Evolutionary conservation across 1,284 basidiomycete species (phyloP), one percentile per base, ranked within the genome.

Genomic region (Trichosporon asahii): DNA sequence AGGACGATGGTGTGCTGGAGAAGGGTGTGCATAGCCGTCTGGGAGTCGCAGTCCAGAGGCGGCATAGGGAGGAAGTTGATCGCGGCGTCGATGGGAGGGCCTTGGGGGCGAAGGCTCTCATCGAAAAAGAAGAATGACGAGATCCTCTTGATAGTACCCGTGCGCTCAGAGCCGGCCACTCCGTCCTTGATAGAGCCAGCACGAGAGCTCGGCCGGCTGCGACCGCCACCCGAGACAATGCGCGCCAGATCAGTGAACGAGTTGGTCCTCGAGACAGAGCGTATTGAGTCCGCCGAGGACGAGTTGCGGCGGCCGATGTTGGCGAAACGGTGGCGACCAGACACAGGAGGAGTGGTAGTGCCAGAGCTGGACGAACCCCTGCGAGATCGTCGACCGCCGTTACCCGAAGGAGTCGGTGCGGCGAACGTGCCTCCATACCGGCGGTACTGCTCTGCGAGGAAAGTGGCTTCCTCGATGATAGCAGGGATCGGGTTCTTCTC

Each of bases 11-110:
- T 72, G 69, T 76, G 73, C 64, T 82, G 79, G 18, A 82, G 73
- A 76, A 82, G 78, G 7, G 77, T 74, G 64, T 77, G 75, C 57
- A 81, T 64, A 0, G 72, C 74, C 27, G 73, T 69, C 53, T 75
- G 68, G 11, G 71, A 73, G 44, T 73, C 66, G 33, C 68, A 68
- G 5, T 68, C 67, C 11, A 61, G 64, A 2, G 68, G 37, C 1
- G 76, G 63, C 14, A 66, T 61, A 0, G 79, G 77, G 29, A 82
- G 71, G 61, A 82, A 78, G 73, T 82, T 78, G 73, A 82, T 67
- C 18, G 80, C 74, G 0, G 77, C 78, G 67, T 82, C 80, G 64
- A 82, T 76, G 0, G 72, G 67, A 3, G 72, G 61, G 25, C 72
- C 72, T 25, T 73, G 70, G 14, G 57, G 57, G 12, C 57, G 61